phyloP scores from a whole-genome alignment of 2,329 filamentous ascomycete species.

The Penicillium brevicompactum region DNA sequence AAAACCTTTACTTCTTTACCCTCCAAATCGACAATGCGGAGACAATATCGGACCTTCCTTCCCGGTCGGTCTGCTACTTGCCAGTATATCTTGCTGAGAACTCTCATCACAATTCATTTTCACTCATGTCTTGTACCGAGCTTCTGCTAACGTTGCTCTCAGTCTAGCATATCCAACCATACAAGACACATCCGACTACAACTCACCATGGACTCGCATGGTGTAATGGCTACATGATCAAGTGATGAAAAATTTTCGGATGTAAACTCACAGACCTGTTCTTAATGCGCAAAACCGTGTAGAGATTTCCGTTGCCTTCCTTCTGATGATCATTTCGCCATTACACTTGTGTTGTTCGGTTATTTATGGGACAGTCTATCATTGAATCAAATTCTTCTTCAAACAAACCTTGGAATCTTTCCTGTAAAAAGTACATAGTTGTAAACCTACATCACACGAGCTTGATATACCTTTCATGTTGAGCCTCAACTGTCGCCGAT shows the following conservation, averaged over 20 bases:
- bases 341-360: constrained; percentile 7
- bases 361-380: constrained; percentile 18
- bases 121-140: not conserved
- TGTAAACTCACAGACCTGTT: constrained; percentile 80
- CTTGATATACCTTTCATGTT: not conserved
- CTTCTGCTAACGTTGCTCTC: constrained; percentile 6
- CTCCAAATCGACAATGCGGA: constrained; percentile 70
- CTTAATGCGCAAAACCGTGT: constrained; percentile 95
- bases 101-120: constrained; percentile 15
- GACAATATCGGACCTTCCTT: constrained; percentile 62
- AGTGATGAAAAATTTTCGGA: constrained; percentile 92
- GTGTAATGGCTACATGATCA: constrained; percentile 26
- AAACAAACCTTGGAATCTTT: too few relatives aligned
- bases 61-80: constrained; percentile 70
- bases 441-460: too few relatives aligned
- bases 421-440: not conserved
- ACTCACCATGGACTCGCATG: constrained; percentile 2
- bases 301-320: constrained; percentile 99
- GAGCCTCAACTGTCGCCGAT: not conserved
- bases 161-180: not conserved
- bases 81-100: constrained; percentile 69
- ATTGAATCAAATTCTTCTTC: constrained; percentile 5
- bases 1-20: constrained; percentile 63
- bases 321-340: constrained; percentile 70
- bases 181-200: not conserved